Conservation (phyloP, 306 rosid genomes). For the Geum urbanum region DNA sequence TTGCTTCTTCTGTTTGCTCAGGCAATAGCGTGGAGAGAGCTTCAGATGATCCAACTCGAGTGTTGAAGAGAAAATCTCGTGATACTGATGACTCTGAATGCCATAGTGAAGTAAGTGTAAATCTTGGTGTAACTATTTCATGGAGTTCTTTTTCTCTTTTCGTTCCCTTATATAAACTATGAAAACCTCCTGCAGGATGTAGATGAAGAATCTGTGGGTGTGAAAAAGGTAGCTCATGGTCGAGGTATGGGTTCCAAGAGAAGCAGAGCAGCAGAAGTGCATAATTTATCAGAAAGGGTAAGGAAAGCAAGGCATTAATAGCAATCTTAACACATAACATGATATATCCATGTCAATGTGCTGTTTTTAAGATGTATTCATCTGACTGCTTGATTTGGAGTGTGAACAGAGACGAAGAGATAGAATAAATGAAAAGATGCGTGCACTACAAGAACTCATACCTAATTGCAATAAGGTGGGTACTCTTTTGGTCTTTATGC, state of each 20-base stretch:
- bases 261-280: slow-evolving; percentile 84
- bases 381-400: slow-evolving; percentile 12
- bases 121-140: slow-evolving; percentile 24
- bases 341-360: slow-evolving; percentile 14
- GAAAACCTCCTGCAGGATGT: slow-evolving; percentile 53
- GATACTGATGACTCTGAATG: slow-evolving; percentile 77
- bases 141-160: slow-evolving; percentile 6
- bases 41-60: slow-evolving; percentile 36
- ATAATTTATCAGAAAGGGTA: slow-evolving; percentile 91
- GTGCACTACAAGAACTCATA: slow-evolving; percentile 80
- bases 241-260: slow-evolving; percentile 61
- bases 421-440: slow-evolving; percentile 89
- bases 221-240: slow-evolving; percentile 37
- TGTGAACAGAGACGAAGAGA: slow-evolving; percentile 71
- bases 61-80: slow-evolving; percentile 51
- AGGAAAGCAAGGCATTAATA: slow-evolving; percentile 29
- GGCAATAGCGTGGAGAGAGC: slow-evolving; percentile 54
- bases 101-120: slow-evolving; percentile 75
- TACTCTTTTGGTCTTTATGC: neutral
- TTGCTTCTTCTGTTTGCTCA: slow-evolving; percentile 77
- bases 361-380: slow-evolving; percentile 23
- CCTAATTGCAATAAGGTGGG: slow-evolving; percentile 90
- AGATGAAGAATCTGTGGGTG: slow-evolving; percentile 63
- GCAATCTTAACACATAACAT: neutral
- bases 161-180: slow-evolving; percentile 25